Conservation (phyloP, 2,329 filamentous ascomycete species). For the Sporothrix schenckii region DNA sequence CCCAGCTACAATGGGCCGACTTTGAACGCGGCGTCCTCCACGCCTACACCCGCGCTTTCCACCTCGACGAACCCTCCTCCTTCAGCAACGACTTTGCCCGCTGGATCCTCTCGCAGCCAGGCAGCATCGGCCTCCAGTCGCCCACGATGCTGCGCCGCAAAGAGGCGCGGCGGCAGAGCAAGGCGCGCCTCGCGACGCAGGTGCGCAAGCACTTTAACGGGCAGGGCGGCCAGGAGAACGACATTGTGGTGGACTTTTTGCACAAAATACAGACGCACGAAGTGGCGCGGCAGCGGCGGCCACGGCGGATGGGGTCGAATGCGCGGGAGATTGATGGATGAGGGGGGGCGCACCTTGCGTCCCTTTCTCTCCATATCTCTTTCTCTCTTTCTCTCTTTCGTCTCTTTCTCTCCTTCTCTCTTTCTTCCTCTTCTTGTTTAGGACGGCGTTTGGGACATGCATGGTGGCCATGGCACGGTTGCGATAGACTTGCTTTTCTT, state of each 20-base stretch:
- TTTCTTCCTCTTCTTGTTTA: background rate
- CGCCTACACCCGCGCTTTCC: conserved; percentile 73
- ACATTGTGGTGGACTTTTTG: conserved; percentile 78
- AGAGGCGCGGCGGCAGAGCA: conserved; percentile 66
- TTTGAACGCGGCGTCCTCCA: conserved; percentile 71
- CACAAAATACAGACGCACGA: conserved; percentile 69
- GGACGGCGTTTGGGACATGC: conserved; percentile 19
- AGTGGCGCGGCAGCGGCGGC: conserved; percentile 37
- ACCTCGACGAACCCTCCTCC: conserved; percentile 69
- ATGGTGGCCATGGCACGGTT: conserved; percentile 15
- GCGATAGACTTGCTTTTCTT: background rate
- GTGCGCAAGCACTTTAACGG: conserved; percentile 85
- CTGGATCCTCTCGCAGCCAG: conserved; percentile 62
- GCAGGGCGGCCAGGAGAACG: conserved; percentile 76
- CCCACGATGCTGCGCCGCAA: conserved; percentile 73
- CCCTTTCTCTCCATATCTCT: background rate
- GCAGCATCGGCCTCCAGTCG: conserved; percentile 69
- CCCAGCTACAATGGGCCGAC: conserved; percentile 65
- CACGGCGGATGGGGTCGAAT: conserved; percentile 35
- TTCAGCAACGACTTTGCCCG: conserved; percentile 67
- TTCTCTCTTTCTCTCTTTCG: background rate
- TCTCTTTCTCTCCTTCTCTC: background rate
- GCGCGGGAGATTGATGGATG: conserved; percentile 35
- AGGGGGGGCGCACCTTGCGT: background rate
- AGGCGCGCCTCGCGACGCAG: conserved; percentile 70